These are phyloP conservation scores for Scytalidium sp. DNA, from an alignment of 2,329 filamentous ascomycete genomes.

Conservation along the genomic window DNA sequence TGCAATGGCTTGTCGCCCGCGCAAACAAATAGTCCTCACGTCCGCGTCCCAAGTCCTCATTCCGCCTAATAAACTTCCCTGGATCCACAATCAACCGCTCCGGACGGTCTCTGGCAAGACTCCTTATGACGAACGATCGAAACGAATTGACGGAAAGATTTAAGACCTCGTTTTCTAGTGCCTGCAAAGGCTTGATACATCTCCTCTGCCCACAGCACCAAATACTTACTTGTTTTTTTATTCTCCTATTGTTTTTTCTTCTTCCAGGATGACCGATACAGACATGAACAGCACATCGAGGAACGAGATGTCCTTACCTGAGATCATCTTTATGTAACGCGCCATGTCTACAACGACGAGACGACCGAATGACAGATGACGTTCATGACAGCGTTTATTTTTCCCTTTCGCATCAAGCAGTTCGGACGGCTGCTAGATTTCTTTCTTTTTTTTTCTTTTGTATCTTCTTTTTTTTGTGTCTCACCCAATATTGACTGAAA, in stretches of 20 bases:
- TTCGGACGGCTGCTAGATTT: slow-evolving; percentile 14
- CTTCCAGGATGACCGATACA: background rate
- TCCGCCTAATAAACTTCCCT: background rate
- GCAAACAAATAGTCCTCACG: slow-evolving; percentile 63
- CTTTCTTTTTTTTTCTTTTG: slow-evolving; percentile 4
- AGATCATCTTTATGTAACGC: slow-evolving; percentile 12
- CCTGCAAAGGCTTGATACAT: slow-evolving; percentile 44
- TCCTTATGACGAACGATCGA: slow-evolving; percentile 46
- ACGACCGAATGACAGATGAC: slow-evolving; percentile 13
- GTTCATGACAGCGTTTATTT: slow-evolving; percentile 19
- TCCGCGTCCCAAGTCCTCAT: background rate
- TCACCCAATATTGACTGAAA: slow-evolving; percentile 5
- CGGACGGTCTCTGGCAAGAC: slow-evolving; percentile 13
- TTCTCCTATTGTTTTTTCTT: background rate
- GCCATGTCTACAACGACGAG: slow-evolving; percentile 21
- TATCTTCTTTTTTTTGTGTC: slow-evolving; percentile 6
- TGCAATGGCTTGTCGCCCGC: slow-evolving; percentile 94
- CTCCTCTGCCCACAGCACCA: slow-evolving; percentile 30
- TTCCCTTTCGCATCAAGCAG: slow-evolving; percentile 10
- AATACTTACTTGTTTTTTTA: background rate
- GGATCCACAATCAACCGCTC: slow-evolving; percentile 31
- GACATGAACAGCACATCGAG: background rate
- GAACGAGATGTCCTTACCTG: slow-evolving; percentile 16
- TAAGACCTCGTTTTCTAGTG: slow-evolving; percentile 32
- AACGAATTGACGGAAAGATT: slow-evolving; percentile 49